Conservation (phyloP, 2,329 filamentous ascomycete genomes). For the Colletotrichum coccodes region DNA sequence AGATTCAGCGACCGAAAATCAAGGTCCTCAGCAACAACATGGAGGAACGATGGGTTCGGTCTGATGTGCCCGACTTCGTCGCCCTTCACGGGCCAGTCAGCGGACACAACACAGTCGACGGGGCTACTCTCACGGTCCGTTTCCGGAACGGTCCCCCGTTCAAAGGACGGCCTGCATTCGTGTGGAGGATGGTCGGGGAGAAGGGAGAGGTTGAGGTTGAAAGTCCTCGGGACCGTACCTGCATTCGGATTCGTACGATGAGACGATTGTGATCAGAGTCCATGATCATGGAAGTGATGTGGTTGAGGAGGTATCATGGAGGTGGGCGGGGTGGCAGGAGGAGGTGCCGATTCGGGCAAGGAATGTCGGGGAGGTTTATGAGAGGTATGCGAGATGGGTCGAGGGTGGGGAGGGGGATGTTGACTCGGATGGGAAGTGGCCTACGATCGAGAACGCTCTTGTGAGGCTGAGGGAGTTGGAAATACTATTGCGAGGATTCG, state of each 20-base stretch:
- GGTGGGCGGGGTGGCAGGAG: conserved; percentile 58
- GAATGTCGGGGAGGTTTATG: conserved; percentile 66
- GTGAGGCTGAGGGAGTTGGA: conserved; percentile 59
- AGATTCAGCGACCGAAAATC: conserved; percentile 45
- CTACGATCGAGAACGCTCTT: conserved; percentile 54
- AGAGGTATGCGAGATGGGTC: conserved; percentile 55
- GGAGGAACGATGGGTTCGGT: background rate
- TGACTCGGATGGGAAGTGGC: conserved; percentile 39
- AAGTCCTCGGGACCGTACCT: conserved; percentile 27
- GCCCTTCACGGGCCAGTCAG: conserved; percentile 49
- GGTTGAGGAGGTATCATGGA: conserved; percentile 53
- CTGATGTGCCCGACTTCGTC: conserved; percentile 40
- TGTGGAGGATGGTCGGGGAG: conserved; percentile 63
- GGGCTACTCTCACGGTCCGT: conserved; percentile 53
- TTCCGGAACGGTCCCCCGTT: conserved; percentile 61
- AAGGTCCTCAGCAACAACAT: background rate
- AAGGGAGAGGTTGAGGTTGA: conserved; percentile 55
- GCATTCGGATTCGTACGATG: conserved; percentile 44
- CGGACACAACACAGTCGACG: conserved; percentile 37
- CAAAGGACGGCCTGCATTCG: conserved; percentile 52
- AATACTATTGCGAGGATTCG: conserved; percentile 34
- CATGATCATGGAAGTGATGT: conserved; percentile 58
- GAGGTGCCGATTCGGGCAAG: conserved; percentile 55
- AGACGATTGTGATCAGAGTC: conserved; percentile 57
- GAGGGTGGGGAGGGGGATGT: conserved; percentile 32